phyloP scores from a whole-genome alignment of 2,329 filamentous ascomycete genomes.

The Apiospora aurea region DNA sequence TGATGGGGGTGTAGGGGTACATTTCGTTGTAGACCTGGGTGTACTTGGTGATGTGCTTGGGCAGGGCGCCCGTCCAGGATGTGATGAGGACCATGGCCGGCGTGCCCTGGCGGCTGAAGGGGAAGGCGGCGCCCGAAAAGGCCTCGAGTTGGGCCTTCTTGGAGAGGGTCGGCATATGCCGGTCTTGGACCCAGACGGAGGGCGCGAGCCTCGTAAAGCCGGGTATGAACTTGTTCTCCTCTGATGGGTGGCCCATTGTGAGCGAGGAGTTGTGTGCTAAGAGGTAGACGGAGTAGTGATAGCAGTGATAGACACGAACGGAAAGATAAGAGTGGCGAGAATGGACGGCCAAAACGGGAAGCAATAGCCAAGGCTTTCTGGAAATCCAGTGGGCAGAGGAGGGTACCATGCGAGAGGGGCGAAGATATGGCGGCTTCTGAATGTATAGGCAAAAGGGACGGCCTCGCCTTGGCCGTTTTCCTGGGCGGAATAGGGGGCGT shows the following conservation, averaged over 20 bases:
- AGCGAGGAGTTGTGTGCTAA: neutral
- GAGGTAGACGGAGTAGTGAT: neutral
- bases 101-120: neutral
- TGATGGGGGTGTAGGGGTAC: slow-evolving; percentile 49
- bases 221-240: slow-evolving; percentile 42
- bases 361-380: neutral
- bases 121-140: neutral
- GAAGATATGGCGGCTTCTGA: neutral
- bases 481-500: neutral
- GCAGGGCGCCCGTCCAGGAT: slow-evolving; percentile 55
- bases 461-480: too few relatives aligned
- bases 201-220: slow-evolving; percentile 46
- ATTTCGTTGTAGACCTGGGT: slow-evolving; percentile 50
- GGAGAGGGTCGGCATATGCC: neutral
- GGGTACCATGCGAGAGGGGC: neutral
- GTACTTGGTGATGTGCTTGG: slow-evolving; percentile 54
- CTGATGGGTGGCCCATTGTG: slow-evolving; percentile 9
- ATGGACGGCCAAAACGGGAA: neutral
- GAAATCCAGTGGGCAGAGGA: neutral
- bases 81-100: slow-evolving; percentile 48
- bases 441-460: neutral
- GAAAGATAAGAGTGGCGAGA: neutral
- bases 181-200: slow-evolving; percentile 41
- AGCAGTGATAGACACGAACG: neutral
- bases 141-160: neutral